phyloP scores from a whole-genome alignment of 2,329 filamentous ascomycete genomes.

The Cordyceps tenuipes region DNA sequence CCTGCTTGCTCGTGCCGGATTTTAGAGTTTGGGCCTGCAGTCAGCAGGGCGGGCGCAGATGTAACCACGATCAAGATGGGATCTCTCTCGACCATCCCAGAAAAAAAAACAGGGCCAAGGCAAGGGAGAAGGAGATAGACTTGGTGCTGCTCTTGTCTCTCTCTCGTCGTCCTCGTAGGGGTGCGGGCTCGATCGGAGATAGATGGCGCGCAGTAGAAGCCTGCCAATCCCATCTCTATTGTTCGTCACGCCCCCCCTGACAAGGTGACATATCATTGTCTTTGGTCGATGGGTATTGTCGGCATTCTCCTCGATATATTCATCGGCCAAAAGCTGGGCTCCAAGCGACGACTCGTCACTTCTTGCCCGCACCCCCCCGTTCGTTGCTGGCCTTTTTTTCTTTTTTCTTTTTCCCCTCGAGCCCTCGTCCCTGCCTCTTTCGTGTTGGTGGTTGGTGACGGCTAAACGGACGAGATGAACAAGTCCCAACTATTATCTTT shows the following conservation, averaged over 20 bases:
- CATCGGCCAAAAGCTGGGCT: background rate
- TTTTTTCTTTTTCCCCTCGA: background rate
- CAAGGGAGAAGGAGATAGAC: too few species aligned
- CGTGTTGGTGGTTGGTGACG: background rate
- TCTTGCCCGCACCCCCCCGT: background rate
- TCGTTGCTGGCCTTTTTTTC: background rate
- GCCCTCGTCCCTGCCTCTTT: background rate
- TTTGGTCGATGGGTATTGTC: background rate
- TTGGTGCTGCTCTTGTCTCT: background rate
- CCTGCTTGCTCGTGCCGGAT: background rate
- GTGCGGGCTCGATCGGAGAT: background rate
- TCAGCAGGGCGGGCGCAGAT: background rate
- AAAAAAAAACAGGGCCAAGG: too few species aligned
- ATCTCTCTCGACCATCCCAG: background rate
- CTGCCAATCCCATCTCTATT: background rate
- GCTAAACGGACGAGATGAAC: background rate
- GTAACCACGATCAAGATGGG: background rate
- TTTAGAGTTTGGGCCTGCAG: background rate
- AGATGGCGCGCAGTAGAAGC: background rate
- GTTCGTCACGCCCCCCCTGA: background rate
- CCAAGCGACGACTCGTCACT: background rate
- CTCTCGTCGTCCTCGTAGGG: background rate
- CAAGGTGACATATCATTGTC: background rate
- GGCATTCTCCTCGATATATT: background rate
- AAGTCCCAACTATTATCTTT: too few species aligned